These are phyloP conservation scores for Suillus variegatus DNA, from an alignment of 768 basidiomycete genomes.

Conservation along the genomic window DNA sequence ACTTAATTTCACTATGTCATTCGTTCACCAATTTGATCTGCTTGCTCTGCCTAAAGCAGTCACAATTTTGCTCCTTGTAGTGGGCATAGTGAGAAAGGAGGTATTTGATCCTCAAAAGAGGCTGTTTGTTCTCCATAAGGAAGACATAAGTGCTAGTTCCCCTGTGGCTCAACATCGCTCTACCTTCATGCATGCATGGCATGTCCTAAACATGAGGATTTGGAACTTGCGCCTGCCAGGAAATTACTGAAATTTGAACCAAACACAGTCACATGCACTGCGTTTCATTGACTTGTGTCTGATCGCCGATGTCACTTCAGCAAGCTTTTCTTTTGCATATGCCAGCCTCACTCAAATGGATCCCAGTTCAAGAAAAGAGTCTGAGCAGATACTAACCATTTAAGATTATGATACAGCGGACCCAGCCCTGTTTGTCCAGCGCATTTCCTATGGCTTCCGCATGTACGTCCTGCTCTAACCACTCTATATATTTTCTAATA, in stretches of 20 bases:
- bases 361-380: conserved; percentile 56
- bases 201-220: no score
- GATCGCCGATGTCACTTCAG: no score
- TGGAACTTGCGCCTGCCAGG: no score
- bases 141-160: conserved; percentile 62
- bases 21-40: conserved; percentile 70
- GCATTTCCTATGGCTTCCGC: conserved; percentile 79
- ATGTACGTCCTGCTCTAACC: conserved; percentile 43
- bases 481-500: conserved; percentile 11
- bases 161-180: no score
- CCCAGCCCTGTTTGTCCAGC: conserved; percentile 56
- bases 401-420: conserved; percentile 42
- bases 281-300: no score
- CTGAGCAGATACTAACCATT: conserved; percentile 61
- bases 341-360: conserved; percentile 46
- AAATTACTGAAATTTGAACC: no score
- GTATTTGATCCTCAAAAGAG: conserved; percentile 93
- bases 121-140: conserved; percentile 78
- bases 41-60: conserved; percentile 40
- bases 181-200: no score
- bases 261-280: no score
- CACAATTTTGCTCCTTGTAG: conserved; percentile 45
- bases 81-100: conserved; percentile 43
- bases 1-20: conserved; percentile 64
- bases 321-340: conserved; percentile 21